Conservation (phyloP, 257 asterid genomes). For the Ilex asprella region DNA sequence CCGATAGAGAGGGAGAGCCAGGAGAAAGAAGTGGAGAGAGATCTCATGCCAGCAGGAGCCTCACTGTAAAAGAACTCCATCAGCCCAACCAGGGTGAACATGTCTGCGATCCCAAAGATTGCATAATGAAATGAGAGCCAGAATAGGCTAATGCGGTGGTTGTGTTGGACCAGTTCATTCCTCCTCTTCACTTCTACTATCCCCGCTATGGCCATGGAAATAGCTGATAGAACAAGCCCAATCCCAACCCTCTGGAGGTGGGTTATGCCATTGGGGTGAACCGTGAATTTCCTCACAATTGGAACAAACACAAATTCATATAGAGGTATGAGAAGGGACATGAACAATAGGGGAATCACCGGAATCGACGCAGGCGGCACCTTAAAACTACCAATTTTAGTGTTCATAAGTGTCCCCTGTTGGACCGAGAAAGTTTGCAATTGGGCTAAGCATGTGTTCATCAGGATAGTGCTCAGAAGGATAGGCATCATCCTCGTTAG, state of each 20-base stretch:
- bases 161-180: not conserved
- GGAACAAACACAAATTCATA: conserved; percentile 59
- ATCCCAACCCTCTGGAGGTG: conserved; percentile 69
- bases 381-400: conserved; percentile 39
- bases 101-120: conserved; percentile 72
- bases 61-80: conserved; percentile 75
- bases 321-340: conserved; percentile 50
- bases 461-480: conserved; percentile 52
- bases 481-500: conserved; percentile 62
- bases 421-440: conserved; percentile 66
- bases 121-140: conserved; percentile 41
- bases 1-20: conserved; percentile 62
- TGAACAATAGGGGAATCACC: conserved; percentile 49
- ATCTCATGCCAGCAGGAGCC: conserved; percentile 75
- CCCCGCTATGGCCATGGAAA: conserved; percentile 61
- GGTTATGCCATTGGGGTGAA: conserved; percentile 53
- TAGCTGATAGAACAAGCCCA: conserved; percentile 55
- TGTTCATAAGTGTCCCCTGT: conserved; percentile 60
- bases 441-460: conserved; percentile 74
- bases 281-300: conserved; percentile 37
- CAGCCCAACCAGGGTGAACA: conserved; percentile 76
- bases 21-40: conserved; percentile 67
- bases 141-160: too few species aligned
- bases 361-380: conserved; percentile 63
- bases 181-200: conserved; percentile 52